Percentiles rank a stretch among this genome's conserved stretches.
Evolutionary conservation across 345 rosid species (phyloP).

Genomic region (Iberis pinnata): DNA sequence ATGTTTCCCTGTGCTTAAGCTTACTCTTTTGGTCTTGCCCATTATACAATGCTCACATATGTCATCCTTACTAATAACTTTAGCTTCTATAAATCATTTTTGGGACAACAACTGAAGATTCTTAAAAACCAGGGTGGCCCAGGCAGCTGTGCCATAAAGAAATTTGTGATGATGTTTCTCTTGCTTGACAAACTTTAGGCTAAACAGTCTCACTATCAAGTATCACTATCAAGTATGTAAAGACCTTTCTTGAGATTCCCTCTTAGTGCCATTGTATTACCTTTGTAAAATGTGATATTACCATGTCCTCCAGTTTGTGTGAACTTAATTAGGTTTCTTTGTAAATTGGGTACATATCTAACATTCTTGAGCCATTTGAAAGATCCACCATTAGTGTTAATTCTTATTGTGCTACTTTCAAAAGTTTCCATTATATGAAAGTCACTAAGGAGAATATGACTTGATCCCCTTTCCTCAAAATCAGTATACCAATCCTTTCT

Average conservation of each 20-base stretch:
- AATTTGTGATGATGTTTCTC: too few species aligned
- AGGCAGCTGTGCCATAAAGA: too few species aligned
- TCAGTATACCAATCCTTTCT: neutral
- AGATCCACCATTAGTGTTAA: neutral
- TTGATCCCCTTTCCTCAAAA: neutral
- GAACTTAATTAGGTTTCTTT: too few species aligned
- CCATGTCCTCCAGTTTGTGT: neutral
- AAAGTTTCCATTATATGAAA: neutral
- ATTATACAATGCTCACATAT: neutral
- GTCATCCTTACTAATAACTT: too few species aligned
- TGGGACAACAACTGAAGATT: too few species aligned
- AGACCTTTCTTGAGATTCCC: neutral
- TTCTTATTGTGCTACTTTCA: neutral
- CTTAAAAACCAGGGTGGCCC: too few species aligned
- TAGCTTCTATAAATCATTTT: too few species aligned
- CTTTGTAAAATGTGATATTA: too few species aligned
- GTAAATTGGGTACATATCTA: neutral
- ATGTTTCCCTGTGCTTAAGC: neutral
- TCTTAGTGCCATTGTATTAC: neutral
- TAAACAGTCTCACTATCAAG: neutral
- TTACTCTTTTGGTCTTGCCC: neutral
- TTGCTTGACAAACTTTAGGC: too few species aligned
- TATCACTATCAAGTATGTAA: neutral
- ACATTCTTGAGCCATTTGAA: too few species aligned
- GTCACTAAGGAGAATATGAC: neutral